Percentiles rank a stretch among this genome's conserved stretches.
Evolutionary conservation across 2,329 filamentous ascomycete species (phyloP).

Genomic region (Teratosphaeria viscida): DNA sequence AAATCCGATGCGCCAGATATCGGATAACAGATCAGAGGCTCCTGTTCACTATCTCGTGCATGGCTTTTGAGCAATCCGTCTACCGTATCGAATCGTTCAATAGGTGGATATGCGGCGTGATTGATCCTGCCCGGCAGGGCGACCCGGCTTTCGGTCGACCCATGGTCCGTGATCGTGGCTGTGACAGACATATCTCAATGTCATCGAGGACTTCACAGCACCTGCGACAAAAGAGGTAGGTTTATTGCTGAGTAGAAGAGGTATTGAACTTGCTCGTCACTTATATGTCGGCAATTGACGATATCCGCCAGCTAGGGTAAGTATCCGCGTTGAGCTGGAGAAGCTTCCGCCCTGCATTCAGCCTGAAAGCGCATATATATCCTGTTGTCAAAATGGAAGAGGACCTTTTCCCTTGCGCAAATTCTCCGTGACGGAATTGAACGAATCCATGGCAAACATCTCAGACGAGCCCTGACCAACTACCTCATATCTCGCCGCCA

Average conservation of each 20-base stretch:
- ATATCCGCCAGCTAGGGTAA: not conserved
- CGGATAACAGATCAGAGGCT: slow-evolving; percentile 23
- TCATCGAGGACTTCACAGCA: not conserved
- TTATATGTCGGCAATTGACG: not conserved
- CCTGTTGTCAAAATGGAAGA: too few species aligned
- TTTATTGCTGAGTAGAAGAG: too few species aligned
- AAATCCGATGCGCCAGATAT: slow-evolving; percentile 17
- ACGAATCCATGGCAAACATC: not conserved
- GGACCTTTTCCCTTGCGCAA: too few species aligned
- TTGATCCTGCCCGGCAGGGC: not conserved
- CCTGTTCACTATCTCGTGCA: slow-evolving; percentile 19
- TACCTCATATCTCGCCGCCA: not conserved
- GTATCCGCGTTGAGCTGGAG: not conserved
- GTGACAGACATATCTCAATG: not conserved
- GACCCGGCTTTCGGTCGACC: not conserved
- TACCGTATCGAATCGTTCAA: slow-evolving; percentile 20
- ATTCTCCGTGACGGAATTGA: too few species aligned
- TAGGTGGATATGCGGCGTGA: slow-evolving; percentile 13
- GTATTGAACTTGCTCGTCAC: not conserved
- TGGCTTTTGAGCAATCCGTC: slow-evolving; percentile 24
- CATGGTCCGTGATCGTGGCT: not conserved
- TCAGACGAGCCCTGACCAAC: not conserved
- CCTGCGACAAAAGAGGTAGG: too few species aligned
- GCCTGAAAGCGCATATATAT: not conserved
- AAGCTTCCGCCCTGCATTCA: not conserved